phyloP scores from a whole-genome alignment of 1,139 yeast species.

The Yamadazyma dushanensis region DNA sequence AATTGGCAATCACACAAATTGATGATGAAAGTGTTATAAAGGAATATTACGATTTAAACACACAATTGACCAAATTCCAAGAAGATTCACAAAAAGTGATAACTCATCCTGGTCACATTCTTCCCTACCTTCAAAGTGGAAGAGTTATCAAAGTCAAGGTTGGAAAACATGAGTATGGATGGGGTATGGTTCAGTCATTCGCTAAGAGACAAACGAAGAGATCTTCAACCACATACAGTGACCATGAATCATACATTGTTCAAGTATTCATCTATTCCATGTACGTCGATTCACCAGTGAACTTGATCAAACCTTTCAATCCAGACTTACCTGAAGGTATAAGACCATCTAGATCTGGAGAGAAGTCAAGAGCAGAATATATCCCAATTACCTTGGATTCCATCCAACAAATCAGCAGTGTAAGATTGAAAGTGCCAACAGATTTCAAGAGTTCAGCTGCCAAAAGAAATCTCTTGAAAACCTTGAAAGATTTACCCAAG shows the following conservation, averaged over 20 bases:
- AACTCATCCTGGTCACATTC: slow-evolving; percentile 88
- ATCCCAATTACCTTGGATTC: slow-evolving; percentile 84
- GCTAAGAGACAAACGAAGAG: slow-evolving; percentile 67
- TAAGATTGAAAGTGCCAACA: slow-evolving; percentile 79
- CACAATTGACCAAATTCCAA: slow-evolving; percentile 67
- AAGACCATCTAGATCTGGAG: slow-evolving; percentile 75
- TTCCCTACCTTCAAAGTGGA: slow-evolving; percentile 87
- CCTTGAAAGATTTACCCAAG: slow-evolving; percentile 74
- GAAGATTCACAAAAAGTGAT: slow-evolving; percentile 80
- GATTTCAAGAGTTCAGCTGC: slow-evolving; percentile 73
- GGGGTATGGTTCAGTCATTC: slow-evolving; percentile 88
- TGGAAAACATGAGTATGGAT: slow-evolving; percentile 72
- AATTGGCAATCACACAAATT: slow-evolving; percentile 50
- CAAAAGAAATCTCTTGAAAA: slow-evolving; percentile 71
- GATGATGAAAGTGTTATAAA: slow-evolving; percentile 74
- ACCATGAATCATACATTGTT: slow-evolving; percentile 86
- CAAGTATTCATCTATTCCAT: slow-evolving; percentile 80
- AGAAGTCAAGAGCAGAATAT: slow-evolving; percentile 70
- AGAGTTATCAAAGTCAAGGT: slow-evolving; percentile 72
- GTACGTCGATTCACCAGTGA: slow-evolving; percentile 75
- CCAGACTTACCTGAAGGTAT: slow-evolving; percentile 86
- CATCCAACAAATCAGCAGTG: slow-evolving; percentile 71
- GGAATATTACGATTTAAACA: slow-evolving; percentile 79
- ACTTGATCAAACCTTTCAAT: slow-evolving; percentile 66
- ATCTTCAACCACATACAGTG: slow-evolving; percentile 56